A percentile compares a stretch with the other conserved stretches of the same genome.
phyloP scores from a whole-genome alignment of 192 early-diverging fungal species.

The Entomortierella lignicola region DNA sequence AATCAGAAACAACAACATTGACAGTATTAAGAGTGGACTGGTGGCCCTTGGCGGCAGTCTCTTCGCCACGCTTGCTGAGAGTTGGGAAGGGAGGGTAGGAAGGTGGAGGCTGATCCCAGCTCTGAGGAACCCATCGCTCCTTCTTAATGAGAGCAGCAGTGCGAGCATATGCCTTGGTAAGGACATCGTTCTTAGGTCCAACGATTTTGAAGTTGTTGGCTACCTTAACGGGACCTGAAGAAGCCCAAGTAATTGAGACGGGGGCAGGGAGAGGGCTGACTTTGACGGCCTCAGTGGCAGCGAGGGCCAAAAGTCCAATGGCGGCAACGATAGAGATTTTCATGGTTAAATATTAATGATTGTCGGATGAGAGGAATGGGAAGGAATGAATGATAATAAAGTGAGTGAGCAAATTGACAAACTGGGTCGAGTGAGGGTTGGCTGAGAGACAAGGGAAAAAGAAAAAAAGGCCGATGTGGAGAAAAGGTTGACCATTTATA shows the following conservation, averaged over 20 bases:
- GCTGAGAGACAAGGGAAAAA: constrained; percentile 46
- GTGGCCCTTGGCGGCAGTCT: neutral
- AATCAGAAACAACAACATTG: constrained; percentile 59
- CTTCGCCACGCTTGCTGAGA: constrained; percentile 37
- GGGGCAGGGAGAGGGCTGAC: constrained; percentile 60
- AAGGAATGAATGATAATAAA: neutral
- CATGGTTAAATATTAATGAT: constrained; percentile 16
- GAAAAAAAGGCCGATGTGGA: constrained; percentile 27
- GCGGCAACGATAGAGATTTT: constrained; percentile 50
- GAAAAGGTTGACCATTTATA: constrained; percentile 31
- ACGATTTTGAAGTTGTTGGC: constrained; percentile 40
- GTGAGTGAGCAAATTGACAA: neutral
- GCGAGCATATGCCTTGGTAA: constrained; percentile 60
- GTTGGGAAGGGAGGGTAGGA: constrained; percentile 47
- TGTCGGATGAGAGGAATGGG: neutral
- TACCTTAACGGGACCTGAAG: constrained; percentile 53
- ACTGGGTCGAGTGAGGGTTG: constrained; percentile 19
- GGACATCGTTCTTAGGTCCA: constrained; percentile 50
- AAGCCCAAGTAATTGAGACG: constrained; percentile 46
- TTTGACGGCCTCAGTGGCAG: constrained; percentile 52
- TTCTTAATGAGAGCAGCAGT: constrained; percentile 60
- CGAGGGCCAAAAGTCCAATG: constrained; percentile 50
- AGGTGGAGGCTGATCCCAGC: constrained; percentile 38
- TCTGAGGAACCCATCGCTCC: constrained; percentile 58
- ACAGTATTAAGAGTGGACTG: constrained; percentile 31